Evolutionary conservation across 2,329 filamentous ascomycete species (phyloP).

Genomic region (Chalaropsis ovoidea): DNA sequence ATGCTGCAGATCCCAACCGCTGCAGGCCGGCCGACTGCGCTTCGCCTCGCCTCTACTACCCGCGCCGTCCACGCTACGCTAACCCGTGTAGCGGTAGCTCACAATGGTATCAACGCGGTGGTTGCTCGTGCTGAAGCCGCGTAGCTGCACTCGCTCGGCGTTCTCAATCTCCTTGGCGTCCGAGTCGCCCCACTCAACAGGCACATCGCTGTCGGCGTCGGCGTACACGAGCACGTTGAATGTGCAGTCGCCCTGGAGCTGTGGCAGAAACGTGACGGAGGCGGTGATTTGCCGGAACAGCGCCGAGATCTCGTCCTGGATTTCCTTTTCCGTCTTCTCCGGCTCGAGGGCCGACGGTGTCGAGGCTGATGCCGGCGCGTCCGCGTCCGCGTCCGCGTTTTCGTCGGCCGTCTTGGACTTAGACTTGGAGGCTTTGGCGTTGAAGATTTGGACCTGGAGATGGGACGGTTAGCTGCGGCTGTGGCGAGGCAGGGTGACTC

Average conservation of each 20-base stretch:
- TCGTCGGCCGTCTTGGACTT: slow-evolving; percentile 46
- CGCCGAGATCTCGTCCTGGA: slow-evolving; percentile 89
- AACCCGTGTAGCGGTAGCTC: slow-evolving; percentile 50
- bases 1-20: not conserved
- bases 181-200: slow-evolving; percentile 96
- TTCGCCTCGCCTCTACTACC: not conserved
- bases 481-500: not conserved
- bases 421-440: slow-evolving; percentile 36
- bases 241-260: slow-evolving; percentile 81
- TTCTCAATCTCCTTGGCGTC: slow-evolving; percentile 94
- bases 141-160: slow-evolving; percentile 87
- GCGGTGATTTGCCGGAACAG: slow-evolving; percentile 98
- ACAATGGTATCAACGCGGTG: slow-evolving; percentile 93
- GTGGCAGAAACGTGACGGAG: slow-evolving; percentile 90
- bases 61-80: no score
- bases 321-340: slow-evolving; percentile 86
- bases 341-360: slow-evolving; percentile 29
- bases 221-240: slow-evolving; percentile 98
- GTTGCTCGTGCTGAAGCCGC: slow-evolving; percentile 90
- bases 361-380: slow-evolving; percentile 29
- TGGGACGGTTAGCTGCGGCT: not conserved
- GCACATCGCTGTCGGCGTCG: slow-evolving; percentile 90
- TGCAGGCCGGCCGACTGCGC: no score
- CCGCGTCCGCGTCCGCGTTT: slow-evolving; percentile 53
- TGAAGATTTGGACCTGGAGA: slow-evolving; percentile 35